Conservation (phyloP, 352 stramenopile species). For the Globisporangium okanoganense region DNA sequence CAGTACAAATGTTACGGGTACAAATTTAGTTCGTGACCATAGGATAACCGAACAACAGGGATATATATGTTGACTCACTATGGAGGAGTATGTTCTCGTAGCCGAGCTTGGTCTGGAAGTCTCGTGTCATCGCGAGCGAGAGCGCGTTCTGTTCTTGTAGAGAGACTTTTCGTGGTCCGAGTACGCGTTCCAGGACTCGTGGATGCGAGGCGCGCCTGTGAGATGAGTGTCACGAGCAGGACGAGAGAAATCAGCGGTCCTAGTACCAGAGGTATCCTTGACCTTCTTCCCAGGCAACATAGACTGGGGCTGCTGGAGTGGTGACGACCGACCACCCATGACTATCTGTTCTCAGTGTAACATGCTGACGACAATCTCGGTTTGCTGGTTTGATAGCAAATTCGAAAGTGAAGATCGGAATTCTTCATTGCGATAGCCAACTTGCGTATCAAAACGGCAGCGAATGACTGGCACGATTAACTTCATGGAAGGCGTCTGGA, state of each 20-base stretch:
- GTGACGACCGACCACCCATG: too few species aligned
- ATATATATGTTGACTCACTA: conserved; percentile 26
- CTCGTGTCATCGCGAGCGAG: conserved; percentile 31
- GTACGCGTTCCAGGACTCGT: conserved; percentile 43
- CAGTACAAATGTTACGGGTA: not conserved
- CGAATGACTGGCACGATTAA: too few species aligned
- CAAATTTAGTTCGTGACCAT: not conserved
- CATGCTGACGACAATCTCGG: too few species aligned
- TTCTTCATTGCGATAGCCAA: too few species aligned
- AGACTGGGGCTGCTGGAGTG: not conserved
- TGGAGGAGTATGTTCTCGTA: conserved; percentile 39
- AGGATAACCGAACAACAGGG: not conserved
- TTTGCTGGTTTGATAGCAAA: too few species aligned
- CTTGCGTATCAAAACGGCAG: too few species aligned
- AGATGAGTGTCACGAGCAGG: too few species aligned
- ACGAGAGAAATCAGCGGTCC: not conserved
- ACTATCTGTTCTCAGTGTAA: too few species aligned
- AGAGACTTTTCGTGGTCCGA: conserved; percentile 29
- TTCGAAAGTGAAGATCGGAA: too few species aligned
- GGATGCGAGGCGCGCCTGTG: conserved; percentile 22
- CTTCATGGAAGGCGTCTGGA: too few species aligned
- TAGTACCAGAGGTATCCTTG: too few species aligned
- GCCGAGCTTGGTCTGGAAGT: conserved; percentile 47
- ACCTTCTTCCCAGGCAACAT: too few species aligned
- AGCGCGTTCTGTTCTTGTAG: conserved; percentile 38